Evolutionary conservation across 768 basidiomycete species (phyloP), one percentile per base, ranked within the genome.

Genomic region (Panaeolus papilionaceus): DNA sequence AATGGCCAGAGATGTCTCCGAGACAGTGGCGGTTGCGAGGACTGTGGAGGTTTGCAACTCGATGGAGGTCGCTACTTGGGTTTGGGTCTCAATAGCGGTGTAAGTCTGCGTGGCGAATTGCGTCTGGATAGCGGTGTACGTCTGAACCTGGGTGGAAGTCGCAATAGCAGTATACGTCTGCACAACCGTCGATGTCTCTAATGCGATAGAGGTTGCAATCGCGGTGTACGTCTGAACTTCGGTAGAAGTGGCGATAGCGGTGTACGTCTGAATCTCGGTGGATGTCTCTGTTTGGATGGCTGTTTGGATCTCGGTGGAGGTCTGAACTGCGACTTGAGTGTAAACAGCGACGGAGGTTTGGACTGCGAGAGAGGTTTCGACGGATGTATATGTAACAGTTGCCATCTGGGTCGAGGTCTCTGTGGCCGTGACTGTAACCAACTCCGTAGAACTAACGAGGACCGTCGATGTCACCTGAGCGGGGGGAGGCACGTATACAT

Each of bases 61-160:
- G 26, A 16, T 37, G 14, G 54, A 58, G n/a, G 54, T 58, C 26
- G 54, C 54, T n/a, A 58, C 33, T 18, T 58, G 54, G 14, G 28
- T 58, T 9, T 28, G 16, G 14, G 54, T 58, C 54, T 58, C 54
- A 16, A 58, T 33, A 16, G 54, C 54, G 3, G 54, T 58, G 4
- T 33, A 16, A 33, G 28, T 33, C 14, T 58, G 26, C 26, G 54
- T 58, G 54, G 54, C 54, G 54, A 58, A 14, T 37, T 58, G 54
- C 11, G 54, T 58, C 54, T 58, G 28, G 28, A 58, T 58, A 33
- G 54, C 54, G 1, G 54, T 58, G 28, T 58, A 58, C 54, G 54
- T 58, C 33, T 58, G 54, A 10, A 58, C 54, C 14, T 58, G 16
- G 28, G 54, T 58, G 54, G 54, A 28, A 16, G 54, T 58, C 28